Evolutionary conservation across 2,329 filamentous ascomycete species (phyloP).

Genomic region (Apiospora pterosperma): DNA sequence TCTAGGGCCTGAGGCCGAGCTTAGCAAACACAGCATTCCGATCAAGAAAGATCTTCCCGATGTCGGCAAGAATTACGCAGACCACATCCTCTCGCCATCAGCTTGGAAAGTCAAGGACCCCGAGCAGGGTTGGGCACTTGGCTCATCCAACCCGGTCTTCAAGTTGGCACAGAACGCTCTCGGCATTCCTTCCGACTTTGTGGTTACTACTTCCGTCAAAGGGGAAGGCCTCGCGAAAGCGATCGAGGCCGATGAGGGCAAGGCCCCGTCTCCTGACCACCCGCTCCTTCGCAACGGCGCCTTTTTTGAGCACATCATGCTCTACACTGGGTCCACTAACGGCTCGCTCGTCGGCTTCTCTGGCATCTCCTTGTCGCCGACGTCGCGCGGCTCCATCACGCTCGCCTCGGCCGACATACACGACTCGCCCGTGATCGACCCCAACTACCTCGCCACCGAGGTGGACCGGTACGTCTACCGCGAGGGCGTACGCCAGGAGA

Average conservation of each 20-base stretch:
- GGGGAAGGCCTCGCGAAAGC: constrained; percentile 26
- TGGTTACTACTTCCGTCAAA: constrained; percentile 25
- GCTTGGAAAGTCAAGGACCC: constrained; percentile 29
- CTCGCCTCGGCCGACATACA: constrained; percentile 12
- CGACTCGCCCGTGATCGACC: constrained; percentile 20
- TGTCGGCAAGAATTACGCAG: constrained; percentile 20
- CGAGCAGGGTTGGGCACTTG: constrained; percentile 27
- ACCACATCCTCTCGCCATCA: constrained; percentile 24
- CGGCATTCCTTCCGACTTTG: constrained; percentile 34
- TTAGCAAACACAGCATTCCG: constrained; percentile 27
- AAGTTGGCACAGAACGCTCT: constrained; percentile 30
- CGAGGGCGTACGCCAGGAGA: constrained; percentile 20
- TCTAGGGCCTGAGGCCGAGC: constrained; percentile 13
- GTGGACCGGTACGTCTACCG: constrained; percentile 27
- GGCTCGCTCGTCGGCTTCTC: constrained; percentile 12
- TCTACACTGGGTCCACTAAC: constrained; percentile 10
- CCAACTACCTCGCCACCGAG: constrained; percentile 26
- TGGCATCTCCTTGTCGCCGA: constrained; percentile 21
- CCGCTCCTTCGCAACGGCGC: constrained; percentile 24
- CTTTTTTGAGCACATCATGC: constrained; percentile 12
- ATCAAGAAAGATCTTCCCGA: constrained; percentile 25
- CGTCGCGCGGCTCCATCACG: constrained; percentile 23
- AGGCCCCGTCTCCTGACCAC: constrained; percentile 25
- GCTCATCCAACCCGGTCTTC: constrained; percentile 32
- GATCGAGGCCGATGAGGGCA: constrained; percentile 30